Evolutionary conservation across 2,329 filamentous ascomycete genomes (phyloP), one percentile per base, ranked within the genome.

Genomic region (Diplodia sapinea): DNA sequence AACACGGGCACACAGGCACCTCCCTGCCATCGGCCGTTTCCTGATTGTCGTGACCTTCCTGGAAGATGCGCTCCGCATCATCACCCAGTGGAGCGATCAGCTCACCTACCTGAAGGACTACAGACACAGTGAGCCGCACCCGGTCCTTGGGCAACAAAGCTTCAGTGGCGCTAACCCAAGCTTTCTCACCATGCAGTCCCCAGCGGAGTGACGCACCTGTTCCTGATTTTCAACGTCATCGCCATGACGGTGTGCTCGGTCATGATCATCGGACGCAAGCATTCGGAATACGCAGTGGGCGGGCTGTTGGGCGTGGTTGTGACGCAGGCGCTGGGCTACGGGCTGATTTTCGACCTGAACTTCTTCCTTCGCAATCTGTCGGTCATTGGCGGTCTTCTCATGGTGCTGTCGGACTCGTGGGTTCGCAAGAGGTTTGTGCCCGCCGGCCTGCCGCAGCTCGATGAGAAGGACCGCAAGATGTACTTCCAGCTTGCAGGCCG

Each of bases 401-500:
- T 99, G 95, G 95, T 99, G 23, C 86, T 99, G 57, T 97, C 94
- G 50, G 95, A 99, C 83, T 96, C 92, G 68, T 98, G 94, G 93
- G 93, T 97, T 71, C 91, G 94, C 82, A 98, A 98, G 88, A 92
- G 89, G 79, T 96, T 97, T 83, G 94, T 94, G 3, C 97, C 97
- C 70, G 95, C 95, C 57, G 95, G 95, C 57, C 87, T 99, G 65
- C 95, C 95, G 59, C 88, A 92, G 80, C 87, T 99, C 65, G 95
- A 98, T 78, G 95, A 99, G 86, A 98, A 98, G 88, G 95, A 99
- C 81, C 92, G 94, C 82, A 99, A 98, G 87, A 98, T 98, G 94
- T 99, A 99, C 86, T 96, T 99, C 83, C 95, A 98, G 87, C 90
- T 99, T 70, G 95, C 95, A 72, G 95, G 95, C 43, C 90, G 95